These are phyloP conservation scores for Lactarius sp. DNA, from an alignment of 768 basidiomycete species.

Conservation along the genomic window DNA sequence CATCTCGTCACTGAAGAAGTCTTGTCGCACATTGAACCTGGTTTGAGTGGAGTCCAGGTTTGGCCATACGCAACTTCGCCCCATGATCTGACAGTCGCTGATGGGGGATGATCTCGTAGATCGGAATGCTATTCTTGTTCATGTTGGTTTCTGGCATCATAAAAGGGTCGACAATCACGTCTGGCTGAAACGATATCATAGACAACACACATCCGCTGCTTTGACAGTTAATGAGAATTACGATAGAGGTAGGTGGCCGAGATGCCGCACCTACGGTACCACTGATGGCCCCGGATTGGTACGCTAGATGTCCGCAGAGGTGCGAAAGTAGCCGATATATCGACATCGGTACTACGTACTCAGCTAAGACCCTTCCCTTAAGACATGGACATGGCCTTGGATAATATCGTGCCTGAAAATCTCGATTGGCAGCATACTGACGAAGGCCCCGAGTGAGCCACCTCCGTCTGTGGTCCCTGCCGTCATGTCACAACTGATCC, in stretches of 20 bases:
- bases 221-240: conserved; percentile 87
- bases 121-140: conserved; percentile 86
- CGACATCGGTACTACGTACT: conserved; percentile 28
- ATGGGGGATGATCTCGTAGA: conserved; percentile 35
- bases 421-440: conserved; percentile 83
- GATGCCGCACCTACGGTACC: no score
- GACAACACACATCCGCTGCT: conserved; percentile 74
- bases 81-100: neutral
- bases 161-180: neutral
- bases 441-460: conserved; percentile 82
- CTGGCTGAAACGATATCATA: conserved; percentile 27
- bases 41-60: conserved; percentile 63
- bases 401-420: conserved; percentile 80
- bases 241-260: conserved; percentile 52
- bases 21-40: conserved; percentile 56
- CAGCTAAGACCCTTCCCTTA: conserved; percentile 23
- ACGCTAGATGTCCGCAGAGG: conserved; percentile 42
- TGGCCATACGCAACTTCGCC: conserved; percentile 19
- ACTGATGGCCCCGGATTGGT: neutral
- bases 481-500: neutral
- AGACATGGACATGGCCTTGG: conserved; percentile 97
- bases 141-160: conserved; percentile 48
- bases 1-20: conserved; percentile 84
- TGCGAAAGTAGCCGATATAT: conserved; percentile 22
- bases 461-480: neutral